A percentile compares a stretch with the other conserved stretches of the same genome.
Conservation (phyloP, 2,329 filamentous ascomycete species). For the Fusarium oxysporum region DNA sequence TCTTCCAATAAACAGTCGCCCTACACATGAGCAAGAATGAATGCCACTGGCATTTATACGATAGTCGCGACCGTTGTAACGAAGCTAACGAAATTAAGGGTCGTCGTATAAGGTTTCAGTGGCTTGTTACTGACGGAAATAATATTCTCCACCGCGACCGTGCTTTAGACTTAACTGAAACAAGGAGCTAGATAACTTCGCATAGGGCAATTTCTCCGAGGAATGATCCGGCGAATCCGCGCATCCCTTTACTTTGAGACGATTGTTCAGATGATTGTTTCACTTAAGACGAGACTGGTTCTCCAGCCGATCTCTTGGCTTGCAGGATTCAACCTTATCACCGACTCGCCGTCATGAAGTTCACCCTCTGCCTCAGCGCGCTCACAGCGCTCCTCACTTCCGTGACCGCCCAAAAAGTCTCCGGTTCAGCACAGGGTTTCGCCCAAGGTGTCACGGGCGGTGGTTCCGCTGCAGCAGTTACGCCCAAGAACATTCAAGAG, state of each 20-base stretch:
- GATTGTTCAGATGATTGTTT: neutral
- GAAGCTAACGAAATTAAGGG: neutral
- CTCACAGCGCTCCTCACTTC: neutral
- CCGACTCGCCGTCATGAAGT: neutral
- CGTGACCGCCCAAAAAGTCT: neutral
- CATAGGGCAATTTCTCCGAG: neutral
- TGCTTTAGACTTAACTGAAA: neutral
- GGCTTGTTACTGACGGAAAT: neutral
- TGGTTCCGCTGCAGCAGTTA: constrained; percentile 21
- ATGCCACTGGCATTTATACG: neutral
- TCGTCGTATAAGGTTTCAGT: fast-evolving
- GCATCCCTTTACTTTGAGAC: neutral
- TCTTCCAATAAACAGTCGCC: fast-evolving
- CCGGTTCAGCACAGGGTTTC: constrained; percentile 29
- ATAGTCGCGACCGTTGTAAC: fast-evolving
- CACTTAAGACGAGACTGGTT: fast-evolving
- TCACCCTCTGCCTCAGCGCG: neutral
- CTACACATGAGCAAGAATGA: fast-evolving
- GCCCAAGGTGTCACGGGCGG: constrained; percentile 29
- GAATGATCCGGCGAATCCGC: neutral
- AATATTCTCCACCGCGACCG: neutral
- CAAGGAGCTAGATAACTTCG: neutral
- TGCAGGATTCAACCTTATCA: neutral
- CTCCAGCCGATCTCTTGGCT: neutral
- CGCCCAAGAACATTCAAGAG: constrained; percentile 27